These are phyloP conservation scores for Trichoderma gamsii DNA, from an alignment of 495 filamentous ascomycete genomes.

Conservation along the genomic window DNA sequence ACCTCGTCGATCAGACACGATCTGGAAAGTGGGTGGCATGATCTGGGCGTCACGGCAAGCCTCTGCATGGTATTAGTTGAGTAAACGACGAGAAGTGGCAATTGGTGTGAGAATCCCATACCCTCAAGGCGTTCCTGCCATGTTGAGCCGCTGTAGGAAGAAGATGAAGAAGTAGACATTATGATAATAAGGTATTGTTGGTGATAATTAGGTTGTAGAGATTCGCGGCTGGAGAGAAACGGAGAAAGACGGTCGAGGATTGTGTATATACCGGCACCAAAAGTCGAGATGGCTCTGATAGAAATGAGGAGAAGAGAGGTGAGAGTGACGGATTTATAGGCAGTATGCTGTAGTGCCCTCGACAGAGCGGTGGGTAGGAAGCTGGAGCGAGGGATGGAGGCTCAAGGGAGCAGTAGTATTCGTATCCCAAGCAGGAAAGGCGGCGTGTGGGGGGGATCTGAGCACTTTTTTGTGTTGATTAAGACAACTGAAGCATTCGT, in stretches of 20 bases:
- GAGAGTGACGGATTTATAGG: background rate
- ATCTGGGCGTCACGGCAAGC: conserved; percentile 53
- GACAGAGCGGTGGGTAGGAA: background rate
- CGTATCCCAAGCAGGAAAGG: conserved; percentile 1
- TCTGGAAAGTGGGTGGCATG: conserved; percentile 56
- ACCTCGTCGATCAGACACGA: conserved; percentile 77
- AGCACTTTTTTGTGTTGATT: background rate
- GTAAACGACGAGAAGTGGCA: background rate
- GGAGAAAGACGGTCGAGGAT: background rate
- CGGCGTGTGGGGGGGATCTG: background rate
- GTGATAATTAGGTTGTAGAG: background rate
- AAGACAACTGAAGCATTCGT: background rate
- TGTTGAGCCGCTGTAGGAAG: background rate
- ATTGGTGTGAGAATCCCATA: conserved; percentile 15
- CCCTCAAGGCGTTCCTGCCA: conserved; percentile 36
- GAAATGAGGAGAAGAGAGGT: background rate
- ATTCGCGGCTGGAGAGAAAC: background rate
- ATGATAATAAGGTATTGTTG: background rate
- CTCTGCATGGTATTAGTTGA: conserved; percentile 37
- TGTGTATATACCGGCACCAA: background rate
- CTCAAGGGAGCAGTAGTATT: background rate
- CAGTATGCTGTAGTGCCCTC: background rate
- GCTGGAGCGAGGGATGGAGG: conserved; percentile 3
- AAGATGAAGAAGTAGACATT: background rate
- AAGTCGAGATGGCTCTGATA: background rate